Percentiles rank a stretch among this genome's conserved stretches.
phyloP scores from a whole-genome alignment of 75 land plant species.

The Ceratopteris richardii region DNA sequence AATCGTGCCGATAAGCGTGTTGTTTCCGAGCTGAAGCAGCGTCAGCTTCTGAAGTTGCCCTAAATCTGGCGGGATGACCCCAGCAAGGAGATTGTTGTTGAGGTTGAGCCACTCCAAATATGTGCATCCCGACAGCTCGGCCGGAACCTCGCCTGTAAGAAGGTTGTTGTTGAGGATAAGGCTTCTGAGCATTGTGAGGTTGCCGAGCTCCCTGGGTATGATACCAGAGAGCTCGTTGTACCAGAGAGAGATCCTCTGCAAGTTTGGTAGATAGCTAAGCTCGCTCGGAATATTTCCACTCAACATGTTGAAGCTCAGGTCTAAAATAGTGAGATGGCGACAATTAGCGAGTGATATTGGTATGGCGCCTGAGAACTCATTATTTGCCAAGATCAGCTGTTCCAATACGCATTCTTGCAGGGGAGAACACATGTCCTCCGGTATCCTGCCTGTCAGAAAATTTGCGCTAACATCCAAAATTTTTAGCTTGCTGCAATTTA shows the following conservation, averaged over 20 bases:
- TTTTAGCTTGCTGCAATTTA: conserved; percentile 35
- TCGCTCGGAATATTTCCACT: conserved; percentile 8
- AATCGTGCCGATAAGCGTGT: conserved; percentile 20
- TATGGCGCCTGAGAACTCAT: too few relatives aligned
- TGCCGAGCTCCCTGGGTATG: conserved; percentile 66
- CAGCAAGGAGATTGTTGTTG: conserved; percentile 3
- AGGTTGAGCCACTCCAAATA: conserved; percentile 9
- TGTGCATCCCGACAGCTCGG: conserved; percentile 15
- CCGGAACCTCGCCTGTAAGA: conserved; percentile 12
- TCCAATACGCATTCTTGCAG: conserved; percentile 32
- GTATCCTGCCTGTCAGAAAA: conserved; percentile 55
- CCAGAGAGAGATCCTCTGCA: conserved; percentile 62
- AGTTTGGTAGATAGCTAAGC: conserved; percentile 44
- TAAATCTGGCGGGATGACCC: conserved; percentile 16
- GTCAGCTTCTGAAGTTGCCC: conserved; percentile 16
- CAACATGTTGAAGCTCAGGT: too few relatives aligned
- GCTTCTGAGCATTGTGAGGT: conserved; percentile 25
- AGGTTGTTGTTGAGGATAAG: conserved; percentile 12
- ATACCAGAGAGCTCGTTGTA: conserved; percentile 50
- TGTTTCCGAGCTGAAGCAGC: conserved; percentile 16
- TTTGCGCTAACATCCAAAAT: conserved; percentile 58
- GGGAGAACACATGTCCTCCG: conserved; percentile 43
- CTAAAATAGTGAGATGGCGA: too few relatives aligned
- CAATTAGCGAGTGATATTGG: too few relatives aligned
- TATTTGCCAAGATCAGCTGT: conserved; percentile 10